These are phyloP conservation scores for Lachnellula hyalina DNA, from an alignment of 2,329 filamentous ascomycete species.

Conservation along the genomic window DNA sequence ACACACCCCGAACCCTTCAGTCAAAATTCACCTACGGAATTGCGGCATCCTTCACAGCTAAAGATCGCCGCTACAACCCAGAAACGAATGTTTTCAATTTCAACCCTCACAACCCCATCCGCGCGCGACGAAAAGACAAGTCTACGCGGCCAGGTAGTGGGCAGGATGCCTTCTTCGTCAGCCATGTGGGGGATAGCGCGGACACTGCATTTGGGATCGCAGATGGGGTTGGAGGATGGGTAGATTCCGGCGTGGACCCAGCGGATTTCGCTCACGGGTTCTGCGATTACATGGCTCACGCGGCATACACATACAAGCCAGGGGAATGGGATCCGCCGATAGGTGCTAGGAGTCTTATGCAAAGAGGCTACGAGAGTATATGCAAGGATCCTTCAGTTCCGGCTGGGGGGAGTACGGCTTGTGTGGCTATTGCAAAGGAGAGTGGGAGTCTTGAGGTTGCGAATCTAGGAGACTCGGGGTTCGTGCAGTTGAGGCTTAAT, in stretches of 20 bases:
- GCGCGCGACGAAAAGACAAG: constrained; percentile 49
- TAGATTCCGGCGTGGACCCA: constrained; percentile 85
- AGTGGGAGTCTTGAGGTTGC: constrained; percentile 79
- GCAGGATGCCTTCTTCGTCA: constrained; percentile 94
- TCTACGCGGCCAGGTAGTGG: constrained; percentile 69
- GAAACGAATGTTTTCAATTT: constrained; percentile 68
- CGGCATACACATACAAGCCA: constrained; percentile 43
- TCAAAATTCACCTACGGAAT: constrained; percentile 58
- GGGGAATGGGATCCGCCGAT: constrained; percentile 34
- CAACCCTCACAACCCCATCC: constrained; percentile 55
- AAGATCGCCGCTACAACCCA: constrained; percentile 63
- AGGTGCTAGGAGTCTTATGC: constrained; percentile 66
- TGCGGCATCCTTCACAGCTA: constrained; percentile 70
- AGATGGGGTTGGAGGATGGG: constrained; percentile 94
- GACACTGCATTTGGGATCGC: constrained; percentile 82
- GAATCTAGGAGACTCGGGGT: constrained; percentile 94
- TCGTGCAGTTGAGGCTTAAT: constrained; percentile 78
- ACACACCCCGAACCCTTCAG: constrained; percentile 17
- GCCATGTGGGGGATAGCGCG: constrained; percentile 65
- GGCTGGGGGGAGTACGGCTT: constrained; percentile 88
- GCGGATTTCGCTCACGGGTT: constrained; percentile 92
- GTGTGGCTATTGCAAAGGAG: constrained; percentile 70
- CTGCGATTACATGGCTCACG: constrained; percentile 86
- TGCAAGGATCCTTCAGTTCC: constrained; percentile 66
- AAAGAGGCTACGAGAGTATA: constrained; percentile 78